Evolutionary conservation across 495 filamentous ascomycete genomes (phyloP), one percentile per base, ranked within the genome.

Genomic region (Achaetomiella virescens): DNA sequence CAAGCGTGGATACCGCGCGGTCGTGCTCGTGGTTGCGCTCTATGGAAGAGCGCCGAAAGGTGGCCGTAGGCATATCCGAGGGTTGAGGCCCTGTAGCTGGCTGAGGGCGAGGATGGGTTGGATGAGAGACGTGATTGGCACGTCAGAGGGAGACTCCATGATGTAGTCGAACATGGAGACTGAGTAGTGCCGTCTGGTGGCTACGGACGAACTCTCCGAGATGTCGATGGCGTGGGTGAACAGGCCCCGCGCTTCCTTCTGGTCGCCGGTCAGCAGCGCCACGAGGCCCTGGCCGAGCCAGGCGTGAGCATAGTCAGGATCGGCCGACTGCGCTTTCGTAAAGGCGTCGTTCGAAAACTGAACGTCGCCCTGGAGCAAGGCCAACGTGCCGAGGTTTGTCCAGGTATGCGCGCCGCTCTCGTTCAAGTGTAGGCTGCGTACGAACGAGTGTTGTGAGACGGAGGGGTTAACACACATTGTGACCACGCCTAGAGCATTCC

Each of bases 201-300:
- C 66, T 9, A 80, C 69, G 5, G 84, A 84, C 5, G 87, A 85
- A 2, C 87, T 85, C 43, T 86, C 84, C 0, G 90, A 81, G 50
- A 99, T 95, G 58, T 95, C 93, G 72, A 95, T 91, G 5, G 92
- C 91, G 71, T 99, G 93, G n/a, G 88, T 89, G 65, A 96, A 97
- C 11, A 97, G 78, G 29, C 82, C 80, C 14, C 86, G 78, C 2
- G 93, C 90, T 68, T 97, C 89, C 56, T 79, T 80, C 1, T 66
- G 24, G 52, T 95, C 84, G 1, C 87, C 88, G n/a, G 81, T 75
- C 20, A 88, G 74, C 41, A 87, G 75, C 12, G 92, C 90, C 12
- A 97, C 75, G 8, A 96, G 70, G 11, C 91, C 93, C 70, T 97
- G 93, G 3, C 93, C 95, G 25, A 96, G 73, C 95, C 93, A 99